Conservation (phyloP, 768 basidiomycete genomes). For the Lentinus brumalis region DNA sequence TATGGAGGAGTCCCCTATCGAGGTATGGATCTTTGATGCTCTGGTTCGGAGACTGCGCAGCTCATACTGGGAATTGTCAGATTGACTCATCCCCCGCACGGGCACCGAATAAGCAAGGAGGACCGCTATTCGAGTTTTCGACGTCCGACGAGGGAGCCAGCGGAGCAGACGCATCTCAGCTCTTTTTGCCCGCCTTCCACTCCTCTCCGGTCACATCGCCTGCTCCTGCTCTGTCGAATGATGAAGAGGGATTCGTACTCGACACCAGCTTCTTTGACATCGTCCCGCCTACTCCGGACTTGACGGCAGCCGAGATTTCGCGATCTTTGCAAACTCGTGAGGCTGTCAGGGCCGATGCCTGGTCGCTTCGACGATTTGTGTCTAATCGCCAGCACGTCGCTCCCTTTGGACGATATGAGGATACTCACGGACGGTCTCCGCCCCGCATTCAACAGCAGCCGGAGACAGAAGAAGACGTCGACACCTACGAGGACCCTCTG, state of each 20-base stretch:
- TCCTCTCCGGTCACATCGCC: slow-evolving; percentile 10
- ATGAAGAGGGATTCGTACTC: slow-evolving; percentile 35
- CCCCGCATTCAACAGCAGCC: background rate
- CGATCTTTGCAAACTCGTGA: background rate
- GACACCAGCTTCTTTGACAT: slow-evolving; percentile 37
- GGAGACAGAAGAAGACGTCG: background rate
- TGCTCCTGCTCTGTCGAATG: slow-evolving; percentile 2
- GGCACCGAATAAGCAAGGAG: background rate
- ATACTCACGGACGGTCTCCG: background rate
- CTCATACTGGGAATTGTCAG: background rate
- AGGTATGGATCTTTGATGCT: background rate
- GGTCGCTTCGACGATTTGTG: background rate
- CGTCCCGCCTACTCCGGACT: slow-evolving; percentile 7
- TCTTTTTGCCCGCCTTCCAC: background rate
- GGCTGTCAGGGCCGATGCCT: background rate
- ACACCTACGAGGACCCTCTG: slow-evolving; percentile 47
- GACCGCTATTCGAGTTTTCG: background rate
- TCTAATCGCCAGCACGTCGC: background rate
- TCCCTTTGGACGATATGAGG: background rate
- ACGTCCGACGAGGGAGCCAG: background rate
- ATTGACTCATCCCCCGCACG: background rate
- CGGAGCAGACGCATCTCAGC: background rate
- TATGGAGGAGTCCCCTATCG: background rate
- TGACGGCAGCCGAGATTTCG: background rate
- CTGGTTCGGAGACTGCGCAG: background rate